A percentile compares a stretch with the other conserved stretches of the same genome.
Conservation (phyloP, 169 alveolate species). For the Plasmodium gonderi region DNA sequence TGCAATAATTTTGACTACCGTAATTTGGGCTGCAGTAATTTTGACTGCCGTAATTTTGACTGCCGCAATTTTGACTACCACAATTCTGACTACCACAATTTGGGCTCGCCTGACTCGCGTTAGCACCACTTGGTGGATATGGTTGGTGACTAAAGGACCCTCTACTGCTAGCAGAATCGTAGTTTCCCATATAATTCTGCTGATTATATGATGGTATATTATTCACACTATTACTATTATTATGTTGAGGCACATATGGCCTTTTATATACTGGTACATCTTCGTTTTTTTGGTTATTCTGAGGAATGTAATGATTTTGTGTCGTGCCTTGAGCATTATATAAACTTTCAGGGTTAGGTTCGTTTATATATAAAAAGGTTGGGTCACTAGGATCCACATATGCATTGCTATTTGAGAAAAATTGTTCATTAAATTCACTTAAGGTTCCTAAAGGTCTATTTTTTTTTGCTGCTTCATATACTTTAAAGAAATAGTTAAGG, state of each 20-base stretch:
- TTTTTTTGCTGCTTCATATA: conserved; percentile 55
- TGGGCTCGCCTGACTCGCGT: neutral
- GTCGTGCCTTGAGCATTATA: conserved; percentile 8
- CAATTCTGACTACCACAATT: conserved; percentile 5
- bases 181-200: neutral
- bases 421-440: conserved; percentile 45
- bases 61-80: neutral
- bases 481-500: conserved; percentile 51
- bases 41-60: conserved; percentile 4
- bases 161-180: neutral
- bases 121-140: conserved; percentile 5
- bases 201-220: conserved; percentile 21
- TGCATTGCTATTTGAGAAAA: conserved; percentile 64
- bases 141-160: conserved; percentile 2
- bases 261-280: conserved; percentile 60
- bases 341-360: conserved; percentile 31
- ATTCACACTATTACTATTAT: neutral
- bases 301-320: conserved; percentile 60
- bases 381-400: conserved; percentile 77
- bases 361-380: conserved; percentile 66
- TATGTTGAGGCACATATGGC: conserved; percentile 35
- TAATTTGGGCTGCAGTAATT: neutral
- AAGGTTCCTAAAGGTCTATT: conserved; percentile 47
- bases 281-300: neutral
- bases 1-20: neutral